Conservation (phyloP, 441 rosid genomes). For the Iberis amara region DNA sequence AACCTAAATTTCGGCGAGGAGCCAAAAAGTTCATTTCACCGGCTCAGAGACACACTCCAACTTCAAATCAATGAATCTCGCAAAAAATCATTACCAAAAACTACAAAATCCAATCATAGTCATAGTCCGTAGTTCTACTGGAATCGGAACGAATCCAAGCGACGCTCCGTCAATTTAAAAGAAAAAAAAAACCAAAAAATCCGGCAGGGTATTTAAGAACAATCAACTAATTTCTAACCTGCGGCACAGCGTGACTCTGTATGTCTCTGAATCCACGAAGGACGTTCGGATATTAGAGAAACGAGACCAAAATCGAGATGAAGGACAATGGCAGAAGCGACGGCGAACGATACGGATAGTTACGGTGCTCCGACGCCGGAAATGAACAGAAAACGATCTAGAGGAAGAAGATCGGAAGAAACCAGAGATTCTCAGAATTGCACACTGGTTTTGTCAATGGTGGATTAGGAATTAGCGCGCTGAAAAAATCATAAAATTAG, state of each 20-base stretch:
- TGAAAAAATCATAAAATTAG: slow-evolving; percentile 20
- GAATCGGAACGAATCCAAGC: not conserved
- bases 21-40: not conserved
- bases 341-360: not conserved
- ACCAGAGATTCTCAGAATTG: slow-evolving; percentile 17
- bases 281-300: no score
- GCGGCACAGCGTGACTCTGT: slow-evolving; percentile 5
- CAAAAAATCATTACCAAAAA: not conserved
- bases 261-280: not conserved
- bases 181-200: not conserved
- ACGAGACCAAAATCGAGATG: not conserved
- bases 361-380: not conserved
- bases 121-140: no score
- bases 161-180: no score
- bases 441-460: slow-evolving; percentile 8
- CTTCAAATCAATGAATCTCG: slow-evolving; percentile 9
- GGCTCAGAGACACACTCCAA: slow-evolving; percentile 10
- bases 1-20: slow-evolving; percentile 6
- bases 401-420: slow-evolving; percentile 8
- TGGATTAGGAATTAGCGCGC: slow-evolving; percentile 27
- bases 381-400: not conserved
- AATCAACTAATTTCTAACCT: slow-evolving; percentile 17
- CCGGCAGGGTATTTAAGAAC: not conserved
- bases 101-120: slow-evolving; percentile 7
- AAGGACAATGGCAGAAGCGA: slow-evolving; percentile 21